Evolutionary conservation across 1,139 yeast genomes (phyloP).

Genomic region (Candida tetrigidarum): DNA sequence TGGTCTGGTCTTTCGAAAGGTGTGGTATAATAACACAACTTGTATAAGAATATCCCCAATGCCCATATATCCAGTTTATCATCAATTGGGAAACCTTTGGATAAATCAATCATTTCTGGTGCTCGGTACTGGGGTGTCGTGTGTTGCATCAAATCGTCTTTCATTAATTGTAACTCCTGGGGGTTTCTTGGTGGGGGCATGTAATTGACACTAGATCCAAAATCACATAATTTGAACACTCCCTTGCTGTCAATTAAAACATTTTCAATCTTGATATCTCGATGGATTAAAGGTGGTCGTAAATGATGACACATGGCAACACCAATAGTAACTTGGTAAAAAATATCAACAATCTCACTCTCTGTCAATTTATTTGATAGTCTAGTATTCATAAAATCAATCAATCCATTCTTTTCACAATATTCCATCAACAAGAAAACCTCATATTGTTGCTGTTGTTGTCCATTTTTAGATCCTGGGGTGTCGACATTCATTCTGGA

Average conservation of each 20-base stretch:
- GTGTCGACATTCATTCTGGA: conserved; percentile 49
- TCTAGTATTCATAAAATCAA: conserved; percentile 94
- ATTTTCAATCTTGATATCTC: conserved; percentile 96
- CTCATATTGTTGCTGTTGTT: conserved; percentile 65
- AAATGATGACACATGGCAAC: conserved; percentile 88
- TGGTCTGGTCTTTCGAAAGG: conserved; percentile 80
- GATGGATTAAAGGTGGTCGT: conserved; percentile 80
- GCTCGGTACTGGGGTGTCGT: conserved; percentile 98
- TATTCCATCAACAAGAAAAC: conserved; percentile 92
- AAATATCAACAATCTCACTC: conserved; percentile 78
- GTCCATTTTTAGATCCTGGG: conserved; percentile 18
- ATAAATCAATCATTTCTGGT: conserved; percentile 95
- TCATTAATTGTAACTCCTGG: conserved; percentile 68
- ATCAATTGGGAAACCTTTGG: conserved; percentile 84
- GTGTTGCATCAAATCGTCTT: conserved; percentile 85
- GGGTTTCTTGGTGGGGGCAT: conserved; percentile 66
- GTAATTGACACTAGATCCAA: conserved; percentile 86
- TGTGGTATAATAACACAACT: conserved; percentile 90
- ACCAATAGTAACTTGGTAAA: conserved; percentile 82
- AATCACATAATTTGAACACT: conserved; percentile 85
- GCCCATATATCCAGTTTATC: conserved; percentile 99
- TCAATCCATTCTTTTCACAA: conserved; percentile 83
- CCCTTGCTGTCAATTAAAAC: conserved; percentile 79
- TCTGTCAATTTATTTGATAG: conserved; percentile 81
- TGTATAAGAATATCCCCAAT: conserved; percentile 86